Conservation (phyloP, 2,329 filamentous ascomycete species). For the Microcyclosporella mali region DNA sequence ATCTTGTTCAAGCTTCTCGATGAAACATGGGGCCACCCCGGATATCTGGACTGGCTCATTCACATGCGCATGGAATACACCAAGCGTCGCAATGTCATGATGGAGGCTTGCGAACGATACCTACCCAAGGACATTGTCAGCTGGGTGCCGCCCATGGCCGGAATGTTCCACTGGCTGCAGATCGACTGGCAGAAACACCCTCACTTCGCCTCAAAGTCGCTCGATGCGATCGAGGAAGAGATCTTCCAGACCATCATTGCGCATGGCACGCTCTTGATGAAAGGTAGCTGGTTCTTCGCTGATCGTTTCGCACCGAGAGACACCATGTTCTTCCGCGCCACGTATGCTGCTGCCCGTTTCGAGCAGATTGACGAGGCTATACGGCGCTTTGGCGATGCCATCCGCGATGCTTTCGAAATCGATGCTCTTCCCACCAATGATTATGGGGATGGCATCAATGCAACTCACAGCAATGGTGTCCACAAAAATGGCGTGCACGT, state of each 20-base stretch:
- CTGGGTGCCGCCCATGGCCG: constrained; percentile 75
- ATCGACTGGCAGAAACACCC: constrained; percentile 64
- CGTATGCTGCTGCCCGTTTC: constrained; percentile 70
- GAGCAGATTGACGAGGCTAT: constrained; percentile 48
- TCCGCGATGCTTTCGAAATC: constrained; percentile 54
- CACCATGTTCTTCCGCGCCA: constrained; percentile 81
- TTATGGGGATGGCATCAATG: constrained; percentile 7
- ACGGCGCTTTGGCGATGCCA: constrained; percentile 63
- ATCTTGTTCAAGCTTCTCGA: constrained; percentile 85
- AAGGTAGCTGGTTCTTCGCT: constrained; percentile 87
- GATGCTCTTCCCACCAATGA: constrained; percentile 3
- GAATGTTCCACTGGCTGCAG: constrained; percentile 89
- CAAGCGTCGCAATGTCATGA: constrained; percentile 65
- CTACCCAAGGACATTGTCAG: constrained; percentile 67
- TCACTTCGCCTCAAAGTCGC: constrained; percentile 39
- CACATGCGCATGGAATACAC: constrained; percentile 78
- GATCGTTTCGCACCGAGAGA: constrained; percentile 53
- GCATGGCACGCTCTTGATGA: constrained; percentile 70
- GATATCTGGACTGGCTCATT: constrained; percentile 85
- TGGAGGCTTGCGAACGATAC: constrained; percentile 72
- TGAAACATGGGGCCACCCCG: constrained; percentile 86
- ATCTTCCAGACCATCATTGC: constrained; percentile 75
- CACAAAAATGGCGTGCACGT: not conserved
- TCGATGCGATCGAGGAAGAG: constrained; percentile 69
- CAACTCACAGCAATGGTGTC: constrained; percentile 1